These are phyloP conservation scores for Endotrypanum monterogeii DNA, from an alignment of 208 protist genomes.

Conservation along the genomic window DNA sequence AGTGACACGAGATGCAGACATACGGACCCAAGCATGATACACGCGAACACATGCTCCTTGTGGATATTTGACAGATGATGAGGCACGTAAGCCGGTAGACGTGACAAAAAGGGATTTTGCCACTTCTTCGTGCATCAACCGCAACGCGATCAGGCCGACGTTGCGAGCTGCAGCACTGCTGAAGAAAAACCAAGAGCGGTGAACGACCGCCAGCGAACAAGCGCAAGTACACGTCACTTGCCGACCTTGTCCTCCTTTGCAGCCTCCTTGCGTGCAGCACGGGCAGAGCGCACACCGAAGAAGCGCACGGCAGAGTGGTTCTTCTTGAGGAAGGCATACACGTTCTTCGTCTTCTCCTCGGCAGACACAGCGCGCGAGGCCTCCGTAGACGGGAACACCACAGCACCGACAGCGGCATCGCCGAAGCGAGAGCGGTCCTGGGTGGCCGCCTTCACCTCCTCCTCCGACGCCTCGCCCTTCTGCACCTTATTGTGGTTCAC, in stretches of 20 bases:
- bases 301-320: constrained; percentile 92
- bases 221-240: constrained; percentile 38
- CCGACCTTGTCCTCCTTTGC: constrained; percentile 76
- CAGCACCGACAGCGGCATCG: constrained; percentile 66
- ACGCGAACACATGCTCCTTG: background rate
- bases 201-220: background rate
- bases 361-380: constrained; percentile 80
- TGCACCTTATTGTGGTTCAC: constrained; percentile 86
- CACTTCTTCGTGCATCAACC: background rate
- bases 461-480: constrained; percentile 75
- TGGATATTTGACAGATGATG: background rate
- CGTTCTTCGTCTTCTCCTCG: constrained; percentile 89
- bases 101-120: background rate
- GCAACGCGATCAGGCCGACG: background rate
- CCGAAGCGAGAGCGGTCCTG: constrained; percentile 78
- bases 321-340: constrained; percentile 92
- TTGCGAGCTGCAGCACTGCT: background rate
- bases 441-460: constrained; percentile 71
- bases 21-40: background rate
- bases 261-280: constrained; percentile 77
- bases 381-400: constrained; percentile 55
- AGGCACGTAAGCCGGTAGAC: background rate
- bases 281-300: constrained; percentile 88
- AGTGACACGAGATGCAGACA: too few relatives aligned
- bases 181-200: background rate